phyloP scores from a whole-genome alignment of 1,139 yeast species.

The Scheffersomyces titani region DNA sequence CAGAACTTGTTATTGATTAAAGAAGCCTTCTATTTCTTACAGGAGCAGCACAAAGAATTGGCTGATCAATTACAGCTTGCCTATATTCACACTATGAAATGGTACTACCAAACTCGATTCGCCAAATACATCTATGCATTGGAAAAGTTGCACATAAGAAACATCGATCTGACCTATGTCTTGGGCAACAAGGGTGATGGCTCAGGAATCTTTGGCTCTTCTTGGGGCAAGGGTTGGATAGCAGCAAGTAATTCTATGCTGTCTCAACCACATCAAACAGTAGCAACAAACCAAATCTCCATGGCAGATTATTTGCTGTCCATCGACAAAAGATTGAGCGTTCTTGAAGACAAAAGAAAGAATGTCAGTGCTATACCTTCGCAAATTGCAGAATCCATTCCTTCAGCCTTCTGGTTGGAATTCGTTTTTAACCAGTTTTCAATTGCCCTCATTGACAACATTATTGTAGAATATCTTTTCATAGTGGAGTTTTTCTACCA shows the following conservation, averaged over 20 bases:
- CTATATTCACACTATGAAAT: slow-evolving; percentile 81
- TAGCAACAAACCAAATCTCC: slow-evolving; percentile 16
- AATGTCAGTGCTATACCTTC: slow-evolving; percentile 74
- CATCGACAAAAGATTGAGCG: slow-evolving; percentile 55
- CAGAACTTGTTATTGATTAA: slow-evolving; percentile 58
- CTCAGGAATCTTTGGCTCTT: slow-evolving; percentile 23
- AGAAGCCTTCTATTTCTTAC: slow-evolving; percentile 61
- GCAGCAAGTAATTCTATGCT: slow-evolving; percentile 5
- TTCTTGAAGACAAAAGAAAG: slow-evolving; percentile 30
- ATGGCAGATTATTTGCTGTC: slow-evolving; percentile 54
- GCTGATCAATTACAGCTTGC: slow-evolving; percentile 80
- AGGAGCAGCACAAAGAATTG: slow-evolving; percentile 56
- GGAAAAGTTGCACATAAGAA: slow-evolving; percentile 57
- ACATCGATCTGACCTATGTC: slow-evolving; percentile 53
- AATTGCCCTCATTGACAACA: slow-evolving; percentile 73
- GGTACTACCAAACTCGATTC: slow-evolving; percentile 86
- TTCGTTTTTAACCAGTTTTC: slow-evolving; percentile 73
- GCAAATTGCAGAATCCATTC: slow-evolving; percentile 80
- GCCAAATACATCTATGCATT: slow-evolving; percentile 77
- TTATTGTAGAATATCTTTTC: slow-evolving; percentile 75
- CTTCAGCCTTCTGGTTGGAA: slow-evolving; percentile 68
- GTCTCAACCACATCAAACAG: slow-evolving; percentile 3
- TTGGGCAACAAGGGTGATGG: slow-evolving; percentile 43
- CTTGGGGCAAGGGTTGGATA: slow-evolving; percentile 32
- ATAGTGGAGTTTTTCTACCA: slow-evolving; percentile 68